Evolutionary conservation across 768 basidiomycete species (phyloP).

Genomic region (Boletus vermiculosoides): DNA sequence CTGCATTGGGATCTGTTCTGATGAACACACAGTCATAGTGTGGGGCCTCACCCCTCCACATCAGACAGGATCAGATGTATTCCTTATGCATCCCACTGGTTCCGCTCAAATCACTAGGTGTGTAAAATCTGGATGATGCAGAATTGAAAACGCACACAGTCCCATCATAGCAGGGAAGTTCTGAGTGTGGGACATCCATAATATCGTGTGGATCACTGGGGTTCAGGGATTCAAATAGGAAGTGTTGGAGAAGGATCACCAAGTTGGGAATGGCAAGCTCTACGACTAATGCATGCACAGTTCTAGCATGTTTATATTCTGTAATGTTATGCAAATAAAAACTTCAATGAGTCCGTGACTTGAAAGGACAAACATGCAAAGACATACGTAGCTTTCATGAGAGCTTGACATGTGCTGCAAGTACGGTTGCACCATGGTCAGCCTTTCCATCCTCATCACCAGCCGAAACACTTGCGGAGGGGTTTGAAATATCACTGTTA

Average conservation of each 20-base stretch:
- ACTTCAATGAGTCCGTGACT: too few relatives aligned
- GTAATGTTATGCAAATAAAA: too few relatives aligned
- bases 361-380: too few relatives aligned
- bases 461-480: neutral
- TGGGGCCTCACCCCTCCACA: slow-evolving; percentile 17
- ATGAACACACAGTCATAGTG: slow-evolving; percentile 27
- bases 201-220: slow-evolving; percentile 7
- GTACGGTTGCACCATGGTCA: neutral
- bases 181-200: neutral
- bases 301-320: slow-evolving; percentile 6
- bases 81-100: slow-evolving; percentile 29
- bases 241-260: neutral
- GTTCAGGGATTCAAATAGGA: slow-evolving; percentile 8
- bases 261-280: slow-evolving; percentile 4
- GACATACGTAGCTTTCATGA: neutral
- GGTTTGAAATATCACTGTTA: too few relatives aligned
- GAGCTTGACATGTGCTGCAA: neutral
- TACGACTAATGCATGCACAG: neutral
- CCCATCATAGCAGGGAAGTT: slow-evolving; percentile 3
- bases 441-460: neutral
- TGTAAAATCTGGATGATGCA: slow-evolving; percentile 23
- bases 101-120: slow-evolving; percentile 30
- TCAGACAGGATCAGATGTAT: slow-evolving; percentile 18
- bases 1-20: neutral
- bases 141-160: slow-evolving; percentile 22